A percentile compares a stretch with the other conserved stretches of the same genome.
These are phyloP conservation scores for Arxiozyma slooffiae DNA, from an alignment of 1,139 yeast genomes.

Conservation along the genomic window DNA sequence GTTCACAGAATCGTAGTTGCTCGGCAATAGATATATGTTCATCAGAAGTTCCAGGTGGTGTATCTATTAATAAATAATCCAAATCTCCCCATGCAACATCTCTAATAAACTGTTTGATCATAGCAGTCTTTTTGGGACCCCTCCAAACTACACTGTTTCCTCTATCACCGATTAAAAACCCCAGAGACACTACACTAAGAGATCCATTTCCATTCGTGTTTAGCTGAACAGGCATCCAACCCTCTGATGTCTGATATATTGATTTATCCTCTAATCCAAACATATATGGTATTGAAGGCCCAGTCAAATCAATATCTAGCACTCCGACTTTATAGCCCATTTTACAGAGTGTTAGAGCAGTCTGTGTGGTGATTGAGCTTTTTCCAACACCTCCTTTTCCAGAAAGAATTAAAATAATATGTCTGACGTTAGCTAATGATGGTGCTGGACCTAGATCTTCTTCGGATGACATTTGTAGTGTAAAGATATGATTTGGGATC, in stretches of 20 bases:
- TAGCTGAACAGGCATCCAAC: slow-evolving; percentile 80
- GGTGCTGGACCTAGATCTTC: slow-evolving; percentile 35
- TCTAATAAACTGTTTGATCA: slow-evolving; percentile 85
- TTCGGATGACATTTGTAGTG: slow-evolving; percentile 4
- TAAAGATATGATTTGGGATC: background rate
- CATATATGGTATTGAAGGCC: slow-evolving; percentile 95
- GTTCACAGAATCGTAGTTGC: slow-evolving; percentile 63
- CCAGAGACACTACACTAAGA: slow-evolving; percentile 73
- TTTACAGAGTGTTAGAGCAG: slow-evolving; percentile 66
- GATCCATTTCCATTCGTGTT: slow-evolving; percentile 21
- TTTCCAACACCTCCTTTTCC: slow-evolving; percentile 99
- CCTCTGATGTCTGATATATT: slow-evolving; percentile 70
- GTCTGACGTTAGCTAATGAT: slow-evolving; percentile 56
- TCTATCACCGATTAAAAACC: slow-evolving; percentile 71
- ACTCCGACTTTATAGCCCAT: slow-evolving; percentile 81
- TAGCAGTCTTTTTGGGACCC: slow-evolving; percentile 96
- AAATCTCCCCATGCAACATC: slow-evolving; percentile 86
- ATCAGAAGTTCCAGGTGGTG: slow-evolving; percentile 98
- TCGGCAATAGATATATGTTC: slow-evolving; percentile 97
- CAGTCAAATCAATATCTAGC: slow-evolving; percentile 88
- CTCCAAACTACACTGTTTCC: slow-evolving; percentile 95
- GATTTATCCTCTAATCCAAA: slow-evolving; percentile 78
- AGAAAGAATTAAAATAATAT: slow-evolving; percentile 70
- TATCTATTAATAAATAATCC: slow-evolving; percentile 83
- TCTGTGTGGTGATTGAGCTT: slow-evolving; percentile 88